Percentiles rank a stretch among this genome's conserved stretches.
Evolutionary conservation across 2,329 filamentous ascomycete genomes (phyloP).

Genomic region (Byssochlamys sp.): DNA sequence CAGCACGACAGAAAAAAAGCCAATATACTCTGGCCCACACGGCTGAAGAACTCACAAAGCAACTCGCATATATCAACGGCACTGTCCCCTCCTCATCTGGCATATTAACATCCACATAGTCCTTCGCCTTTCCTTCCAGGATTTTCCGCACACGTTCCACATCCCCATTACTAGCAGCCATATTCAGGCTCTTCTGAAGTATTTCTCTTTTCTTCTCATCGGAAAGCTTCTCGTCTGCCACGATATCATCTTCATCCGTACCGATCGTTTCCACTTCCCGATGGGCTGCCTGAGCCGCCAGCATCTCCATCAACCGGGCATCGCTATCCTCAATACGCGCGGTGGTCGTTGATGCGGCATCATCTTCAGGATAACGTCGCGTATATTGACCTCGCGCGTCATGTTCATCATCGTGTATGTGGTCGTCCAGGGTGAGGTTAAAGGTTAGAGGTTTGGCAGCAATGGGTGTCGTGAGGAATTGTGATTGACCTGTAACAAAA

Average conservation of each 20-base stretch:
- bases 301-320: conserved; percentile 83
- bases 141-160: conserved; percentile 69
- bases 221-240: conserved; percentile 62
- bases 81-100: conserved; percentile 90
- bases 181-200: conserved; percentile 79
- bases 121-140: conserved; percentile 61
- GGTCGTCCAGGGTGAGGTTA: conserved; percentile 73
- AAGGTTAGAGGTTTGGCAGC: conserved; percentile 77
- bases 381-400: conserved; percentile 25
- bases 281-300: conserved; percentile 84
- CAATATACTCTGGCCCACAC: not conserved
- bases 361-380: conserved; percentile 14
- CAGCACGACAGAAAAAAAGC: not conserved
- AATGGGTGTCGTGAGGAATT: conserved; percentile 81
- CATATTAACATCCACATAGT: conserved; percentile 73
- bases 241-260: conserved; percentile 70
- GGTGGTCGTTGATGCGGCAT: conserved; percentile 26
- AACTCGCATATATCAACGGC: conserved; percentile 94
- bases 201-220: conserved; percentile 68
- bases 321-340: conserved; percentile 65
- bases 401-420: conserved; percentile 56
- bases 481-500: conserved; percentile 65
- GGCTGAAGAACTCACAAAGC: conserved; percentile 59
- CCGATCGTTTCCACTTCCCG: conserved; percentile 59
- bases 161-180: conserved; percentile 95